These are phyloP conservation scores for Gyrodon lividus DNA, from an alignment of 768 basidiomycete species.

Conservation along the genomic window DNA sequence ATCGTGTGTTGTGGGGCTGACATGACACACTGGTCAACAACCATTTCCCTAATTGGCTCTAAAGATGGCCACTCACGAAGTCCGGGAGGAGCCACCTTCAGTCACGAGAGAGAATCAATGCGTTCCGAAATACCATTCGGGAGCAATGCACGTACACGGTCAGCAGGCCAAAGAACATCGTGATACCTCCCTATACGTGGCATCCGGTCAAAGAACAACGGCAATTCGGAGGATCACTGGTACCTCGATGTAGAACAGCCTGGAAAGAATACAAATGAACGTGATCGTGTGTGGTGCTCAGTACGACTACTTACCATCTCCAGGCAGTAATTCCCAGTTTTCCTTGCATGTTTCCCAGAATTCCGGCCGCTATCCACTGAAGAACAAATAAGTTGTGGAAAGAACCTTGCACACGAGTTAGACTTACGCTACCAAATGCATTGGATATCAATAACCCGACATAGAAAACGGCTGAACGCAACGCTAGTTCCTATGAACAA, in stretches of 20 bases:
- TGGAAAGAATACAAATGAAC: slow-evolving; percentile 17
- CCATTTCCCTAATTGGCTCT: not conserved
- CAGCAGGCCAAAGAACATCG: slow-evolving; percentile 55
- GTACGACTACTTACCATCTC: slow-evolving; percentile 52
- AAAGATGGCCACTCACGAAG: slow-evolving; percentile 41
- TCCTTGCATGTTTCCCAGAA: slow-evolving; percentile 68
- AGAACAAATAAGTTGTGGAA: not conserved
- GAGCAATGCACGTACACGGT: slow-evolving; percentile 40
- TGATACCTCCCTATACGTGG: slow-evolving; percentile 53
- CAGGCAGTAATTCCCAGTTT: slow-evolving; percentile 64
- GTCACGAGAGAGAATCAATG: not conserved
- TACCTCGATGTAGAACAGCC: slow-evolving; percentile 74
- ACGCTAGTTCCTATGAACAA: slow-evolving; percentile 53
- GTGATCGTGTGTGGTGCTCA: not conserved
- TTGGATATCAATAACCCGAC: slow-evolving; percentile 61
- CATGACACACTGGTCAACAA: not conserved
- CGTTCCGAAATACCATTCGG: not conserved
- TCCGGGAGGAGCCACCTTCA: slow-evolving; percentile 58
- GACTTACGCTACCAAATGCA: slow-evolving; percentile 61
- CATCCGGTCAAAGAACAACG: not conserved
- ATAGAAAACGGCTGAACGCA: slow-evolving; percentile 61
- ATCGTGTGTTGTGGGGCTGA: slow-evolving; percentile 61
- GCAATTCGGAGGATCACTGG: not conserved
- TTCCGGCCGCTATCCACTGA: slow-evolving; percentile 73
- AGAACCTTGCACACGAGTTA: not conserved